These are phyloP conservation scores for Cytospora paraplurivora DNA, from an alignment of 2,329 filamentous ascomycete genomes.

Conservation along the genomic window DNA sequence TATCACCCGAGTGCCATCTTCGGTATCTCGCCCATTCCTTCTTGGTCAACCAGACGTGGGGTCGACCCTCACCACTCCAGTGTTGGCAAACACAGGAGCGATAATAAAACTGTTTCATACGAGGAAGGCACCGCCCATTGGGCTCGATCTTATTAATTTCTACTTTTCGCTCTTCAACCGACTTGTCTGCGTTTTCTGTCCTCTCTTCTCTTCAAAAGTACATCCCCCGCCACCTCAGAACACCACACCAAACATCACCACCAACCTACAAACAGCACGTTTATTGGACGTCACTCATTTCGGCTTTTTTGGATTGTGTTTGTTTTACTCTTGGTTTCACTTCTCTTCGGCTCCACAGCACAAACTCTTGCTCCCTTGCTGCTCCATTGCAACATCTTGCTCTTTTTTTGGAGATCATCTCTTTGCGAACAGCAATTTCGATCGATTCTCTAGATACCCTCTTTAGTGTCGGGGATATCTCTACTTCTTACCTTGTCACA, in stretches of 20 bases:
- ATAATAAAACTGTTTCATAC: neutral
- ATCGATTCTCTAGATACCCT: slow-evolving; percentile 21
- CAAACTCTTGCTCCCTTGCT: slow-evolving; percentile 1
- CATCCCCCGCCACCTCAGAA: slow-evolving; percentile 19
- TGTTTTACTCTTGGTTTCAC: slow-evolving; percentile 15
- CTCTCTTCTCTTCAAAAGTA: slow-evolving; percentile 15
- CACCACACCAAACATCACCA: slow-evolving; percentile 23
- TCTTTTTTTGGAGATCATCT: slow-evolving; percentile 31
- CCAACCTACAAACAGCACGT: slow-evolving; percentile 28
- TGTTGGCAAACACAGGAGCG: neutral
- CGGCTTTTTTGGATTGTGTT: slow-evolving; percentile 30
- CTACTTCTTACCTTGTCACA: neutral
- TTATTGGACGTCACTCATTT: slow-evolving; percentile 31
- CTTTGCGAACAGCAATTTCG: slow-evolving; percentile 30
- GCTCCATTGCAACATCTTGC: slow-evolving; percentile 12
- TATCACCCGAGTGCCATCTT: no score
- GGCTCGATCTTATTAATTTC: neutral
- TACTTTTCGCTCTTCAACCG: neutral
- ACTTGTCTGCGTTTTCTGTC: slow-evolving; percentile 5
- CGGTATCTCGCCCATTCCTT: neutral
- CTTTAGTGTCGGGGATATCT: neutral
- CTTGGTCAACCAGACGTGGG: neutral
- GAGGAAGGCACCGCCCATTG: neutral
- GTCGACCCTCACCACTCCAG: neutral
- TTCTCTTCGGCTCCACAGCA: slow-evolving; percentile 3